These are phyloP conservation scores for Calocybe indica DNA, from an alignment of 768 basidiomycete genomes.

Conservation along the genomic window DNA sequence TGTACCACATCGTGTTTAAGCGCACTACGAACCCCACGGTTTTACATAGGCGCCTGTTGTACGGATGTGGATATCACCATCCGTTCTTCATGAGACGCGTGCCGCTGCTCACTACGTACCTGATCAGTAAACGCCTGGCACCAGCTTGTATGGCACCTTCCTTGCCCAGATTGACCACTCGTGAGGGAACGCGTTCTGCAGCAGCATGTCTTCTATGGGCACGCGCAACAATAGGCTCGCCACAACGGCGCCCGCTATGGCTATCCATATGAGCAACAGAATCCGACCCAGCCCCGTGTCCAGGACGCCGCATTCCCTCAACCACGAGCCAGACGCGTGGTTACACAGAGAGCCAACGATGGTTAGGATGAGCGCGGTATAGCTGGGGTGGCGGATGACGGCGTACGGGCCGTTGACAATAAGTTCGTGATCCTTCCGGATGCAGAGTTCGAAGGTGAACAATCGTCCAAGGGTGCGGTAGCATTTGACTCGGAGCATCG, in stretches of 20 bases:
- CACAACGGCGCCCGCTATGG: constrained; percentile 19
- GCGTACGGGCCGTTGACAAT: constrained; percentile 29
- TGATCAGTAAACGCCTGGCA: constrained; percentile 26
- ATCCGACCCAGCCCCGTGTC: constrained; percentile 10
- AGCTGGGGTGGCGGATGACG: constrained; percentile 33
- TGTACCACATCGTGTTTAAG: too few relatives aligned
- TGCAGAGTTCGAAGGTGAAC: constrained; percentile 33
- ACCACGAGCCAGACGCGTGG: constrained; percentile 25
- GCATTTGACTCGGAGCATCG: constrained; percentile 24
- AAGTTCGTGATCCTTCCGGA: constrained; percentile 27
- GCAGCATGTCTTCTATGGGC: constrained; percentile 26
- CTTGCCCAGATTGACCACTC: constrained; percentile 21
- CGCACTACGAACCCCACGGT: too few relatives aligned
- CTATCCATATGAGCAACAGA: constrained; percentile 18
- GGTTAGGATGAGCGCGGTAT: constrained; percentile 26
- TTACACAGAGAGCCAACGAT: constrained; percentile 19
- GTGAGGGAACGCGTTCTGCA: constrained; percentile 20
- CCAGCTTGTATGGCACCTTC: constrained; percentile 23
- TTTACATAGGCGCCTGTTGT: too few relatives aligned
- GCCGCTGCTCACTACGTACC: neutral
- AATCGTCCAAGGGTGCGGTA: constrained; percentile 28
- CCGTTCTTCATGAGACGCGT: too few relatives aligned
- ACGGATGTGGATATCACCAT: too few relatives aligned
- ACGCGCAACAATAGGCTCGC: constrained; percentile 23
- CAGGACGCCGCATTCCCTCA: constrained; percentile 24